phyloP scores from a whole-genome alignment of 768 basidiomycete genomes.

The Pulveroboletus ravenelii region DNA sequence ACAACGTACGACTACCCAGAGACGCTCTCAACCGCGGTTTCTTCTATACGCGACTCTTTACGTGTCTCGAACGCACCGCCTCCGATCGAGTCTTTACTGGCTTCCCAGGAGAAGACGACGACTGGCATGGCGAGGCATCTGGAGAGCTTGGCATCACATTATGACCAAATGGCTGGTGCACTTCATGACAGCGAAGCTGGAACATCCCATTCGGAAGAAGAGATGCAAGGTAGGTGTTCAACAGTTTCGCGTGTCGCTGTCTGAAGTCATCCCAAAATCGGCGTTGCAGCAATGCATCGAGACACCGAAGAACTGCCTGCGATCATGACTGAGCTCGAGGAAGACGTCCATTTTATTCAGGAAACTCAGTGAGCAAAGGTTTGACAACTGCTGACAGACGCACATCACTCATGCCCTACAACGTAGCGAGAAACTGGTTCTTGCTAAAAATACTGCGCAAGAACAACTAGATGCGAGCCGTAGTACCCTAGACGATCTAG shows the following conservation, averaged over 20 bases:
- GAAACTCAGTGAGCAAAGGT: conserved; percentile 47
- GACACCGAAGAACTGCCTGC: conserved; percentile 75
- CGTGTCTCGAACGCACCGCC: conserved; percentile 36
- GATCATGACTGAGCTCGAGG: conserved; percentile 71
- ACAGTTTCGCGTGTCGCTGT: background rate
- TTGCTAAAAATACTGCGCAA: conserved; percentile 40
- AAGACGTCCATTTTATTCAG: conserved; percentile 49
- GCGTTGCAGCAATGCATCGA: conserved; percentile 62
- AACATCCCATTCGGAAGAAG: conserved; percentile 61
- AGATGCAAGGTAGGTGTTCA: conserved; percentile 51
- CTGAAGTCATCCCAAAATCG: background rate
- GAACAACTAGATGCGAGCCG: conserved; percentile 48
- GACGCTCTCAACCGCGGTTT: conserved; percentile 51
- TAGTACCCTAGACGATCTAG: conserved; percentile 56
- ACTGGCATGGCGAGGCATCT: conserved; percentile 69
- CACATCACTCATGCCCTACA: background rate
- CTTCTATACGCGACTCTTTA: conserved; percentile 50
- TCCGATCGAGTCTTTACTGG: conserved; percentile 41
- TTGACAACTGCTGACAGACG: background rate
- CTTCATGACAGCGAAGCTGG: conserved; percentile 67
- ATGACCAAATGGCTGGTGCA: conserved; percentile 69
- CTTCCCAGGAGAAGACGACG: conserved; percentile 50
- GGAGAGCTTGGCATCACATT: conserved; percentile 69
- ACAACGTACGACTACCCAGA: conserved; percentile 67
- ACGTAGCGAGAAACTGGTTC: conserved; percentile 48